Evolutionary conservation across 106 monocot species (phyloP).

Genomic region (Ottelia alismoides): DNA sequence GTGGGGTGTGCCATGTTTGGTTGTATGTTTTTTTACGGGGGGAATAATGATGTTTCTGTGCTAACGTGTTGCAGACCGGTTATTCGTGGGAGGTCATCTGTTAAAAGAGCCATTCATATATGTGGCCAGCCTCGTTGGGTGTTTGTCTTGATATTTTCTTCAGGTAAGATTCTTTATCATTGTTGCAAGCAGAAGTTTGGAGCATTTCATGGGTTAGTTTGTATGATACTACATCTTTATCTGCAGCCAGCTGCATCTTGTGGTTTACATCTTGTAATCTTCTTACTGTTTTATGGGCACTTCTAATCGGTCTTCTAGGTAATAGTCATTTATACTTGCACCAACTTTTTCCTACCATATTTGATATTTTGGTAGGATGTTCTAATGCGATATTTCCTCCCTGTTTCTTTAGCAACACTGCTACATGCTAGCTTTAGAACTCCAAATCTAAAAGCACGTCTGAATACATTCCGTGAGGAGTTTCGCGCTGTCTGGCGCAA

Average conservation of each 20-base stretch:
- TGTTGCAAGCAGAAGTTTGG: background rate
- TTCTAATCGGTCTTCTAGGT: conserved; percentile 61
- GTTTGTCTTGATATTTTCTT: conserved; percentile 78
- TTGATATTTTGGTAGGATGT: background rate
- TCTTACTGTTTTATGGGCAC: conserved; percentile 24
- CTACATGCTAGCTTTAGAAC: conserved; percentile 96
- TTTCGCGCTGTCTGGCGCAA: conserved; percentile 99
- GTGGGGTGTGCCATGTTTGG: background rate
- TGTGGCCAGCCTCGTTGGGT: conserved; percentile 90
- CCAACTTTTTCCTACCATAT: background rate
- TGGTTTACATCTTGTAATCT: conserved; percentile 22
- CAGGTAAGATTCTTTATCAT: conserved; percentile 29
- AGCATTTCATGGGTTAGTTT: no score
- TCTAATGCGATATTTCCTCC: background rate
- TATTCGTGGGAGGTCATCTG: conserved; percentile 71
- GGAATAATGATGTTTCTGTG: background rate
- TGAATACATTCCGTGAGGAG: conserved; percentile 98
- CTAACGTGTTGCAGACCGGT: conserved; percentile 55
- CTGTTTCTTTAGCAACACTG: conserved; percentile 39
- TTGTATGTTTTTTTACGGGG: background rate
- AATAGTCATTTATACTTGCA: conserved; percentile 1
- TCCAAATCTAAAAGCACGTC: conserved; percentile 91
- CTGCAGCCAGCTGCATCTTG: conserved; percentile 15
- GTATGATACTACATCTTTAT: background rate
- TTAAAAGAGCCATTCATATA: conserved; percentile 82